Conservation (phyloP, 208 protist genomes). For the Leishmania mexicana region DNA sequence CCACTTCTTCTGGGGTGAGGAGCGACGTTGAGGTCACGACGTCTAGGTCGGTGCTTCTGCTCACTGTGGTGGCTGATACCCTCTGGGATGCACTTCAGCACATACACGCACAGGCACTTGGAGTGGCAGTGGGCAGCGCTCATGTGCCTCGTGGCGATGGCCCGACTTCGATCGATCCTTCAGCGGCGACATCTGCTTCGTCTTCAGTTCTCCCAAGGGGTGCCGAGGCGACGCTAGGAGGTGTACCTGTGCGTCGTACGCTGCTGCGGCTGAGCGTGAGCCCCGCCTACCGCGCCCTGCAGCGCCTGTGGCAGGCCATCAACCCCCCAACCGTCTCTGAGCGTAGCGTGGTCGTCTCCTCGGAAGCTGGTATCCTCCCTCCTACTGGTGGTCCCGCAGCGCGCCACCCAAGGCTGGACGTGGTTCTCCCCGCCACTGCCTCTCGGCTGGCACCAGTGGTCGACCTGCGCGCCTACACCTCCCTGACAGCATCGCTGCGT, state of each 20-base stretch:
- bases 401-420: slow-evolving; percentile 12
- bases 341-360: slow-evolving; percentile 1
- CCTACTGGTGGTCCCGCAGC: not conserved
- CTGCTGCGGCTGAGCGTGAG: slow-evolving; percentile 13
- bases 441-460: not conserved
- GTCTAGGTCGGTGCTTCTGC: not conserved
- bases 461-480: slow-evolving; percentile 16
- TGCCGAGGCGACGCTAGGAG: not conserved
- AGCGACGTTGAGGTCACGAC: not conserved
- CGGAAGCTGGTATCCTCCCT: not conserved
- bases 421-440: slow-evolving; percentile 6
- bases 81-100: slow-evolving; percentile 20
- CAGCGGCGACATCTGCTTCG: not conserved
- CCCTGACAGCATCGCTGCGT: slow-evolving; percentile 18
- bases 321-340: not conserved
- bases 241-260: slow-evolving; percentile 8
- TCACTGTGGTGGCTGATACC: slow-evolving; percentile 7
- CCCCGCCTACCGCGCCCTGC: slow-evolving; percentile 20
- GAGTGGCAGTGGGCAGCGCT: not conserved
- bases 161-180: not conserved
- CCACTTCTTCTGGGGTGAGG: not conserved
- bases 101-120: slow-evolving; percentile 2
- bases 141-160: not conserved
- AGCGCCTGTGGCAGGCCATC: slow-evolving; percentile 24
- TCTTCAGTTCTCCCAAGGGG: not conserved